phyloP scores from a whole-genome alignment of 441 rosid species.

The Erysimum pusillum region DNA sequence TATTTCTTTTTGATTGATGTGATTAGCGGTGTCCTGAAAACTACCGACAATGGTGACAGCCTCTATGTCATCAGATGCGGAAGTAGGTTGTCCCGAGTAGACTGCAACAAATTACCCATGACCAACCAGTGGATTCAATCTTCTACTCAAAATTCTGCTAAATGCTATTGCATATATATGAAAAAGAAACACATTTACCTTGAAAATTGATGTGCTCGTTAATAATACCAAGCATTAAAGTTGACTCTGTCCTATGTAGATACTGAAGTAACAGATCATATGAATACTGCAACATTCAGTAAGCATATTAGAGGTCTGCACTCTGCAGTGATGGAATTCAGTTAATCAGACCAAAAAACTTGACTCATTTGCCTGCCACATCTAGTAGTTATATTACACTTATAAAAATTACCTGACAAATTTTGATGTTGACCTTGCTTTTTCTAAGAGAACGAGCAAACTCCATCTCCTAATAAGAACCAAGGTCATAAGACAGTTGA shows the following conservation, averaged over 20 bases:
- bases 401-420: slow-evolving; percentile 72
- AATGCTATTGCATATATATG: slow-evolving; percentile 19
- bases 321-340: slow-evolving; percentile 28
- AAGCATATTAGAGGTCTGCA: slow-evolving; percentile 43
- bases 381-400: slow-evolving; percentile 13
- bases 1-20: slow-evolving; percentile 88
- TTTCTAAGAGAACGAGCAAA: slow-evolving; percentile 92
- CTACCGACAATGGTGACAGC: slow-evolving; percentile 80
- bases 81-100: slow-evolving; percentile 87
- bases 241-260: slow-evolving; percentile 82
- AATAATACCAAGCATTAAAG: slow-evolving; percentile 87
- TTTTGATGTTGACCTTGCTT: slow-evolving; percentile 87
- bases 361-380: slow-evolving; percentile 2
- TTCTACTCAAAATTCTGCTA: slow-evolving; percentile 1
- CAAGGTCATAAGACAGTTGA: slow-evolving; percentile 20
- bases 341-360: slow-evolving; percentile 27
- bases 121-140: slow-evolving; percentile 24
- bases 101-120: slow-evolving; percentile 61
- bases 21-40: slow-evolving; percentile 78
- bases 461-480: slow-evolving; percentile 85
- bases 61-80: slow-evolving; percentile 87
- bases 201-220: slow-evolving; percentile 93
- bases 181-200: slow-evolving; percentile 56
- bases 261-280: slow-evolving; percentile 92
- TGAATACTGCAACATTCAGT: slow-evolving; percentile 74